These are phyloP conservation scores for Penicillium brasilianum DNA, from an alignment of 2,329 filamentous ascomycete species.

Conservation along the genomic window DNA sequence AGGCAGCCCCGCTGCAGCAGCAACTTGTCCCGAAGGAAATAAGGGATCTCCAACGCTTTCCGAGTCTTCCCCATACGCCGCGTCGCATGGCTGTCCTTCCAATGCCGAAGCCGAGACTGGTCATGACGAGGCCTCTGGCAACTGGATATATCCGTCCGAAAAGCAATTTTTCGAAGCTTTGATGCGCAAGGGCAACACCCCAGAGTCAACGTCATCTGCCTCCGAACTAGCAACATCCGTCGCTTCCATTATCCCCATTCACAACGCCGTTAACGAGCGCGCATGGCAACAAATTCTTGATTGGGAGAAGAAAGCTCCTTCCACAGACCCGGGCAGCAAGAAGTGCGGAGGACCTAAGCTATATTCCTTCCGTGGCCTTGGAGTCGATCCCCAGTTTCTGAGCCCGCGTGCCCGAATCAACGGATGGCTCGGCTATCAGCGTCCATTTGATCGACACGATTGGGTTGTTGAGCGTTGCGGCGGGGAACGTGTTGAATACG, in stretches of 20 bases:
- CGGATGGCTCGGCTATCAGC: conserved; percentile 81
- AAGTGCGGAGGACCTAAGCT: conserved; percentile 79
- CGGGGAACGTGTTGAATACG: conserved; percentile 76
- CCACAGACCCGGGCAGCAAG: conserved; percentile 61
- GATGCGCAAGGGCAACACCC: conserved; percentile 84
- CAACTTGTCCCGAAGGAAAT: conserved; percentile 30
- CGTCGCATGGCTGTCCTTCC: conserved; percentile 55
- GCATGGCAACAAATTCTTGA: conserved; percentile 90
- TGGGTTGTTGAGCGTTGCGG: conserved; percentile 96
- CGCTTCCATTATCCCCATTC: conserved; percentile 91
- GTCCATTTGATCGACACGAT: conserved; percentile 94
- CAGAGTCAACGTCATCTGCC: conserved; percentile 52
- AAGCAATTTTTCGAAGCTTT: conserved; percentile 98
- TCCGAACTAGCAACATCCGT: conserved; percentile 70
- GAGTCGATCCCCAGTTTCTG: conserved; percentile 59
- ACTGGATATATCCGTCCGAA: conserved; percentile 97
- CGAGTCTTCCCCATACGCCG: conserved; percentile 33
- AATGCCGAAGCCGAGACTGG: conserved; percentile 82
- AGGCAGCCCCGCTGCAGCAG: conserved; percentile 30
- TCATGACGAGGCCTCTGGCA: conserved; percentile 70
- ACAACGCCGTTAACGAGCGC: conserved; percentile 97
- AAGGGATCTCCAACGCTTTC: conserved; percentile 39
- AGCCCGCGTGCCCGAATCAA: conserved; percentile 85
- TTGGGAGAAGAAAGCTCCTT: conserved; percentile 76
- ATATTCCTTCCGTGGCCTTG: conserved; percentile 76